Conservation (phyloP, 129 eudicot genomes). For the Ambrosia trifida region DNA sequence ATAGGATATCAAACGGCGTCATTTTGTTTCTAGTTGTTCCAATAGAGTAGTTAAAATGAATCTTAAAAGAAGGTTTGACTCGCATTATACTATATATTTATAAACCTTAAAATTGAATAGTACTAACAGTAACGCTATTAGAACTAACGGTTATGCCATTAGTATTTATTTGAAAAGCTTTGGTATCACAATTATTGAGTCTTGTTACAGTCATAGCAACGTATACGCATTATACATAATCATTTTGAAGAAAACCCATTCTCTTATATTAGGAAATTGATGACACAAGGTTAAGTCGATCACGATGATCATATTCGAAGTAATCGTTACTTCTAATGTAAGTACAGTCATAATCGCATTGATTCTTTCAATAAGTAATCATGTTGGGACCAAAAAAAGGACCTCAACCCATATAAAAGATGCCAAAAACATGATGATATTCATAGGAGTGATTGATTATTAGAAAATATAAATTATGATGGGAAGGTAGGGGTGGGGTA, state of each 20-base stretch:
- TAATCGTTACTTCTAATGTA: constrained; percentile 6
- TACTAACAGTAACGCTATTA: too few relatives aligned
- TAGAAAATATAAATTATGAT: constrained; percentile 26
- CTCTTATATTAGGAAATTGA: constrained; percentile 8
- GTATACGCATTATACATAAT: background rate
- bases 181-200: too few relatives aligned
- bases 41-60: too few relatives aligned
- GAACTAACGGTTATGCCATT: too few relatives aligned
- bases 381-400: constrained; percentile 21
- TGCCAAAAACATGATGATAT: constrained; percentile 30
- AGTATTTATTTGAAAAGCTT: too few relatives aligned
- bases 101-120: too few relatives aligned
- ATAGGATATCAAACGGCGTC: too few relatives aligned
- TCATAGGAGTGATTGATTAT: constrained; percentile 14
- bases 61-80: too few relatives aligned
- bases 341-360: constrained; percentile 23
- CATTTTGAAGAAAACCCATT: background rate
- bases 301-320: background rate
- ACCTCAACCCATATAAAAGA: constrained; percentile 30
- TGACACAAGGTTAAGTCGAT: constrained; percentile 10
- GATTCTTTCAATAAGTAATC: constrained; percentile 21
- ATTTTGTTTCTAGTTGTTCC: too few relatives aligned
- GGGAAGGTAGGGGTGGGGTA: constrained; percentile 24
- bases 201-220: background rate
- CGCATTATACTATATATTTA: too few relatives aligned